Evolutionary conservation across 75 land plant species (phyloP), one percentile per base, ranked within the genome.

Genomic region (Pinus taeda): DNA sequence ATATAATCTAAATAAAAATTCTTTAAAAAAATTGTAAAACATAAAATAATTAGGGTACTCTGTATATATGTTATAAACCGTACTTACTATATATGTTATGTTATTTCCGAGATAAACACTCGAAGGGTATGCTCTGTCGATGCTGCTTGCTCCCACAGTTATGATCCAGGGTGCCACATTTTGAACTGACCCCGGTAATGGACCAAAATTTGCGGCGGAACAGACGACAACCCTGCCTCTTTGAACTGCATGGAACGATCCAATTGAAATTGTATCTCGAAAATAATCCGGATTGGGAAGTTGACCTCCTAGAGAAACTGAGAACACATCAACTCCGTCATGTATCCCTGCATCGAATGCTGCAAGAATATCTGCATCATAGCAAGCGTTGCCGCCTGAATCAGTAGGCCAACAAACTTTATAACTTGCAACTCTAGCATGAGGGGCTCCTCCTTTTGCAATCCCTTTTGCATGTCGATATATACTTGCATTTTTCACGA

Each of bases 181-280:
- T 5, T 91, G 86, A 0, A 97, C 99, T 9, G 99, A 86, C 84
- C 87, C 82, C 8, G 76, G 79, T 11, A 60, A 74, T 9, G 99
- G 98, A 6, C 99, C 99, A 3, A 87, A 85, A 80, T 97, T 97
- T 2, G 98, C 99, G 15, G 95, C 98, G 4, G 99, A 95, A 45
- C 93, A 84, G 14, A 98, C 80, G 0, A 95, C 98, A 61, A 95
- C 91, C n/a, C 91, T 83, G 0, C 98, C 98, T 18, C 76, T 71
- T 18, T 89, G 69, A 64, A 81, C 87, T 15, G 99, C 99, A 4
- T 90, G 98, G 76, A 80, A 97, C 1, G 99, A 70, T 3, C 99
- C 99, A 30, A 97, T 82, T 24, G 99, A 95, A 73, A 97, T 97
- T 24, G 87, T 82, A 76, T 95, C 98, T 61, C 86, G 88, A 74